Evolutionary conservation across 805 yeast species (phyloP), one percentile per base, ranked within the genome.

Genomic region (Wickerhamomyces alni): DNA sequence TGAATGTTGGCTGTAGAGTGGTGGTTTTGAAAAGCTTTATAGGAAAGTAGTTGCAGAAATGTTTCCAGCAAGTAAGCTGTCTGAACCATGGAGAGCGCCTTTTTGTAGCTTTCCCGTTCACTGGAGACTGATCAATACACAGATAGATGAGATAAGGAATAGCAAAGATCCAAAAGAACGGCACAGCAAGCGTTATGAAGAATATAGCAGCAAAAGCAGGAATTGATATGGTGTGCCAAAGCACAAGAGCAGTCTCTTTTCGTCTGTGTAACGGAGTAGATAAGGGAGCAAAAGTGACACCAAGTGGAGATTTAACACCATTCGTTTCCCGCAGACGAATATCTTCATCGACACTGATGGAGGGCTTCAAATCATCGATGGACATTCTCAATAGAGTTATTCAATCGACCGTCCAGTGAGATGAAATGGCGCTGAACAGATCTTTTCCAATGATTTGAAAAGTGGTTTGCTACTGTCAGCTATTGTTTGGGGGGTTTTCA

Each of bases 11-110:
- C 45, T 74, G 74, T 38, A 89, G 63, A 13, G 80, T 84, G 3
- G 66, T 67, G 0, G 91, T 71, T 54, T 82, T 84, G 59, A 78
- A 82, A 11, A 88, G 63, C 0, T 59, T 61, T 17, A 93, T 76
- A 0, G 98, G 98, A 62, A 84, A 93, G 61, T 87, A 93, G 34
- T 70, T 65, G 33, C 81, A 80, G 57, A 83, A 88, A 61, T 78
- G 73, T 44, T 69, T 75, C 87, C 93, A 91, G 16, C 85, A 47
- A 8, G 63, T 51, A 27, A 76, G 52, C 24, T 73, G 69, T 45
- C 87, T 72, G 55, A 86, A 66, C 66, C 73, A 68, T 2, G 62
- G 58, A 3, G 84, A 78, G 32, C 71, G 67, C 29, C 94, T 62
- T 38, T 71, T 61, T 2, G 74, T 70, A 0, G 78, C 82, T 15